Evolutionary conservation across 1,139 yeast species (phyloP).

Genomic region (Saccharomycopsis crataegensis): DNA sequence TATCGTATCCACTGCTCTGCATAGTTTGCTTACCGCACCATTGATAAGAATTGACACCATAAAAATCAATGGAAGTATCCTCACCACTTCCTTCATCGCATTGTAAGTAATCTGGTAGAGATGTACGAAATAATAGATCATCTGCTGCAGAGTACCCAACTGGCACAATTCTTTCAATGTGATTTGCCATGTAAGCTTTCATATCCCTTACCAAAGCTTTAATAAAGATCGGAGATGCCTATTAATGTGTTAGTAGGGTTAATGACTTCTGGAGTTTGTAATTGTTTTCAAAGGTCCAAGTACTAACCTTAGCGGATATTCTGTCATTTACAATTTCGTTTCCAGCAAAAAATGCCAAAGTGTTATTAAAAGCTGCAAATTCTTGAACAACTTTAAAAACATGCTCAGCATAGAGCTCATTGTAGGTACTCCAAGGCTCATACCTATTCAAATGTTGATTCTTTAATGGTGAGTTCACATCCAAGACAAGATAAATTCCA

Average conservation of each 20-base stretch:
- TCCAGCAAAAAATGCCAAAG: conserved; percentile 91
- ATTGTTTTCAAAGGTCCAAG: neutral
- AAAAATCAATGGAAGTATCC: conserved; percentile 70
- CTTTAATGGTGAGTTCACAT: conserved; percentile 79
- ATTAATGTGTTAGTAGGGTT: neutral
- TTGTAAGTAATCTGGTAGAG: conserved; percentile 75
- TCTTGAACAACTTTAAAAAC: conserved; percentile 76
- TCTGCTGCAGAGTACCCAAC: conserved; percentile 98
- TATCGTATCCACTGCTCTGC: conserved; percentile 72
- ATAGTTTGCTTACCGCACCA: conserved; percentile 95
- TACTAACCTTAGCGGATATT: conserved; percentile 47
- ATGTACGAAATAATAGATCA: conserved; percentile 65
- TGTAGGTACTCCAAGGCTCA: conserved; percentile 86
- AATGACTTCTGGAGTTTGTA: conserved; percentile 12
- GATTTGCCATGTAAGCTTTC: conserved; percentile 55
- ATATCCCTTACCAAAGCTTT: conserved; percentile 78
- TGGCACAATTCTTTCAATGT: conserved; percentile 64
- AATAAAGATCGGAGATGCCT: conserved; percentile 56
- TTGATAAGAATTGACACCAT: conserved; percentile 92
- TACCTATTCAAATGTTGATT: conserved; percentile 76
- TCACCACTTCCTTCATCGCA: conserved; percentile 54
- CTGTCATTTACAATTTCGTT: conserved; percentile 85
- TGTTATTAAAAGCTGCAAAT: conserved; percentile 77
- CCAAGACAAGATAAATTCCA: conserved; percentile 84
- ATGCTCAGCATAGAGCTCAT: conserved; percentile 58